Conservation (phyloP, 768 basidiomycete genomes). For the Gymnopilus dilepis region DNA sequence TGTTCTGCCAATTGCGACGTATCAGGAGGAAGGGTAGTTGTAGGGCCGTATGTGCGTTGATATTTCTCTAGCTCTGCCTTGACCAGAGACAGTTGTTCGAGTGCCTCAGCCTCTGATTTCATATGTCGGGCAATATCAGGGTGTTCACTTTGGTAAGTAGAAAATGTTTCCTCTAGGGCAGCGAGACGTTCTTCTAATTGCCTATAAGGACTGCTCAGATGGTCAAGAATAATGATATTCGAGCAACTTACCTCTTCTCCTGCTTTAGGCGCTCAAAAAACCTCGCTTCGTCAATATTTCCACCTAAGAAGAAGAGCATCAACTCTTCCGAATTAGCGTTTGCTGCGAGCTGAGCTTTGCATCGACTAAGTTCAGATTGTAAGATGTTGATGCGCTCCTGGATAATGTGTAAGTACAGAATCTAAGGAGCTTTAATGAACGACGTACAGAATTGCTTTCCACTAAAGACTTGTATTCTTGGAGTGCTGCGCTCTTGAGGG, state of each 20-base stretch:
- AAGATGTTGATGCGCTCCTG: constrained; percentile 78
- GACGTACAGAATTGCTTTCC: constrained; percentile 61
- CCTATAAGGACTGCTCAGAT: constrained; percentile 41
- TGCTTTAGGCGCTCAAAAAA: constrained; percentile 60
- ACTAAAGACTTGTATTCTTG: constrained; percentile 71
- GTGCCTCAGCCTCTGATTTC: constrained; percentile 53
- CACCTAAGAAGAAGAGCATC: constrained; percentile 69
- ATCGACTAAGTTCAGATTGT: constrained; percentile 72
- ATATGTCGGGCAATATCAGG: constrained; percentile 59
- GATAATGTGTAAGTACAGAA: constrained; percentile 17
- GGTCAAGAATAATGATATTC: neutral
- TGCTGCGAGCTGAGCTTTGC: constrained; percentile 81
- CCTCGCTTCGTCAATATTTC: constrained; percentile 53
- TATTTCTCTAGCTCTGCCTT: constrained; percentile 62
- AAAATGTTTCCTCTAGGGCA: constrained; percentile 60
- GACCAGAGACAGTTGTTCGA: constrained; percentile 50
- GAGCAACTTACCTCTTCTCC: constrained; percentile 51
- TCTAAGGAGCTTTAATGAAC: neutral
- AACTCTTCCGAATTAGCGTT: constrained; percentile 72
- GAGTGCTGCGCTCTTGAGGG: constrained; percentile 57
- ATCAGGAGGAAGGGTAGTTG: constrained; percentile 56
- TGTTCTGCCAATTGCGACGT: constrained; percentile 52
- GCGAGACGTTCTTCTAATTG: constrained; percentile 52
- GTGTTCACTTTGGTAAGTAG: constrained; percentile 49
- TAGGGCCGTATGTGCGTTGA: constrained; percentile 65